Base-by-base conservation (phyloP, 2,329 filamentous ascomycete species). In the Botrytis paeoniae region DNA sequence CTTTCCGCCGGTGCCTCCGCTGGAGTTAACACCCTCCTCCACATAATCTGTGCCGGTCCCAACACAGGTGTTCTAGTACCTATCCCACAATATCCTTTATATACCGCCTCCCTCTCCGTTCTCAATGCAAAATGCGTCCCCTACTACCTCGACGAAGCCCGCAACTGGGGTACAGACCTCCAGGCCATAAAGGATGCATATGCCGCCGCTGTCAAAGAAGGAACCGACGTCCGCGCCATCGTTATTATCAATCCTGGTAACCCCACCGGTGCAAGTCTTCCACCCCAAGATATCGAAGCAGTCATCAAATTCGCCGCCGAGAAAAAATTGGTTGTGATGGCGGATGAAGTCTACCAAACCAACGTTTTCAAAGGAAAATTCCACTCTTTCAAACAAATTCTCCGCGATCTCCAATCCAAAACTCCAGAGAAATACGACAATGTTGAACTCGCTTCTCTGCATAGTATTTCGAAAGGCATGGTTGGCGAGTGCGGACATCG, bases 171-270 rank as follows among this genome's bases (percentile, higher is more conserved):
- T 75, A 98, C 95, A 65, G 92, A 97, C 80, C 84, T 98, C 60
- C 85, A 88, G n/a, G 88, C 89, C 63, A 96, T 99, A 83, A 89
- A 89, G 78, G 82, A 87, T 57, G 87, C 94, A 1, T 89, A 96
- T 81, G 86, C 89, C 73, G 89, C 93, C 81, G 95, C 95, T 76
- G 89, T 91, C 81, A 84, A 86, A 70, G 88, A 93, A 70, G 95
- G 94, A 75, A 91, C 91, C 74, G 94, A 98, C 78, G 93, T 98
- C 71, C 93, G 95, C 79, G 93, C 93, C 78, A 94, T 99, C 78
- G 95, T 96, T 77, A 92, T 99, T 79, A 99, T 99, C 86, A 99
- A 99, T 87, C 96, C 96, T 0, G 96, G 96, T 74, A 99, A 99
- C 85, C 96, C 96, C 5, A 99, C 96, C 3, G 96, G 96, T 77